phyloP scores from a whole-genome alignment of 1,139 yeast species.

The Pichia sp. region DNA sequence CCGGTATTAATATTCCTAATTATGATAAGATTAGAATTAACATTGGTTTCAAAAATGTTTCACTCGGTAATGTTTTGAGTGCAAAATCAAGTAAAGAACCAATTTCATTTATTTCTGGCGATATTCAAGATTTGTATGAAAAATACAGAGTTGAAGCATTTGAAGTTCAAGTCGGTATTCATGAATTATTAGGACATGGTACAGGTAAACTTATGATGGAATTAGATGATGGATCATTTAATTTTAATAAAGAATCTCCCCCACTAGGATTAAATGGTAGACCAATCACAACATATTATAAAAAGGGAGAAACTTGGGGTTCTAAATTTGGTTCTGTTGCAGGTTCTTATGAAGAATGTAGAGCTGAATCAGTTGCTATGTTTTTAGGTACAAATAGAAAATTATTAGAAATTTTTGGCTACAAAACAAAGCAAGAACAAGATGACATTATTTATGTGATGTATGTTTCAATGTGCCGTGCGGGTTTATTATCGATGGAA shows the following conservation, averaged over 20 bases:
- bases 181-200: constrained; percentile 89
- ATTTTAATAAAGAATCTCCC: constrained; percentile 59
- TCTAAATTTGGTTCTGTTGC: constrained; percentile 74
- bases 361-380: constrained; percentile 88
- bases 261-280: constrained; percentile 50
- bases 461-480: constrained; percentile 77
- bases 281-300: constrained; percentile 62
- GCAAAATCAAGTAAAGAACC: constrained; percentile 70
- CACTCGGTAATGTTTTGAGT: constrained; percentile 75
- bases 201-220: constrained; percentile 73
- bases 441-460: constrained; percentile 60
- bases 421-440: constrained; percentile 48
- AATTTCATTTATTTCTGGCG: constrained; percentile 54
- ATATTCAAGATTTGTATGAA: constrained; percentile 51
- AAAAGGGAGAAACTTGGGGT: constrained; percentile 85
- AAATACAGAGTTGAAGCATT: constrained; percentile 77
- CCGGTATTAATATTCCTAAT: constrained; percentile 89
- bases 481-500: constrained; percentile 76
- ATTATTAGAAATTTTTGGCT: constrained; percentile 68
- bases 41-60: constrained; percentile 82
- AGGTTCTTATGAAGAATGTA: constrained; percentile 86
- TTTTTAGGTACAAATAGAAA: constrained; percentile 64
- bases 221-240: constrained; percentile 55
- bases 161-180: constrained; percentile 90
- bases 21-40: constrained; percentile 82